A percentile compares a stretch with the other conserved stretches of the same genome.
Evolutionary conservation across 1,139 yeast species (phyloP).

Genomic region (Eremothecium coryli): DNA sequence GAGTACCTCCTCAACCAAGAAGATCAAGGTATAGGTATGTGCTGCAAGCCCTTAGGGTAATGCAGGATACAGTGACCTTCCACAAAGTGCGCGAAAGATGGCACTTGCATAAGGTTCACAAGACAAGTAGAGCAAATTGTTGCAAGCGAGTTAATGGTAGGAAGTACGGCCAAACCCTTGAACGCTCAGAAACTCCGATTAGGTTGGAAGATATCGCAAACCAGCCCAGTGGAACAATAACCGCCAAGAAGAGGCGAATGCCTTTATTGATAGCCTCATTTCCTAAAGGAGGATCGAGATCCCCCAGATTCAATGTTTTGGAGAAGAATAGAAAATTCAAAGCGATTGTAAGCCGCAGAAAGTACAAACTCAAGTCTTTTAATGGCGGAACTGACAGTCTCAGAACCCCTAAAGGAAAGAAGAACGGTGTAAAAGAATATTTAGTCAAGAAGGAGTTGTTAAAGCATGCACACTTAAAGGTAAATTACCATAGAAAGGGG

Average conservation of each 20-base stretch:
- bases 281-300: conserved; percentile 21
- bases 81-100: conserved; percentile 18
- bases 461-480: conserved; percentile 25
- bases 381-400: conserved; percentile 10
- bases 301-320: conserved; percentile 23
- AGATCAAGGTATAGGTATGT: conserved; percentile 17
- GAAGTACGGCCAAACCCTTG: background rate
- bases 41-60: conserved; percentile 11
- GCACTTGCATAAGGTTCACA: conserved; percentile 22
- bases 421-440: conserved; percentile 6
- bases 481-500: conserved; percentile 26
- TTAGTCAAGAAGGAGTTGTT: conserved; percentile 19
- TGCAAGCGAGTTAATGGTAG: conserved; percentile 4
- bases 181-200: conserved; percentile 13
- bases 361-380: conserved; percentile 21
- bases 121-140: conserved; percentile 8
- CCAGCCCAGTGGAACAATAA: conserved; percentile 17
- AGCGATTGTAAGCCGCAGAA: conserved; percentile 21
- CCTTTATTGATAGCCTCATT: conserved; percentile 28
- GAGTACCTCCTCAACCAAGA: conserved; percentile 29
- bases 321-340: conserved; percentile 21
- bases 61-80: conserved; percentile 14
- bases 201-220: conserved; percentile 25
- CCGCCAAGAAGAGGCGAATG: conserved; percentile 15
- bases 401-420: background rate